Evolutionary conservation across 495 filamentous ascomycete species (phyloP), one percentile per base, ranked within the genome.

Genomic region (Beverwykella pulmonaria): DNA sequence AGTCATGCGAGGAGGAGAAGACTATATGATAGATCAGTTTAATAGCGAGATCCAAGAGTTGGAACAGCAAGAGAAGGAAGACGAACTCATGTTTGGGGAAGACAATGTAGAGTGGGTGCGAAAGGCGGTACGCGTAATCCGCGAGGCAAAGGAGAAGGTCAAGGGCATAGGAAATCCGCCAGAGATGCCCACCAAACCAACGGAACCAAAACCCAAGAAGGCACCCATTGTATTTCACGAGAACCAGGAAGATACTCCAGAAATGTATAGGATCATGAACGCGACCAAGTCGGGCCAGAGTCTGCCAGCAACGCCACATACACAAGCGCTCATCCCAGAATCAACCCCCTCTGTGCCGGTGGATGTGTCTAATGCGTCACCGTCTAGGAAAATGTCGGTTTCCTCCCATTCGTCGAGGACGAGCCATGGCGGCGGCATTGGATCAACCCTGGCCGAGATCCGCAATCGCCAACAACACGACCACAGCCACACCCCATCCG

Each of bases 1-100:
- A 53, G 87, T 98, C 49, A 97, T 98, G 90, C 96, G 91, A 76
- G 94, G 93, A 14, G 92, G 89, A 3, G 88, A 91, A 74, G 86
- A 89, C 17, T 98, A 98, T 70, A 92, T 98, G 89, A 71, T 77
- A 19, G 79, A 84, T 54, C 88, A 97, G 75, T 93, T 87, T 74
- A 85, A 92, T 60, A 70, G 79, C 8, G 94, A 98, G 71, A 88
- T 96, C 19, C 80, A 85, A 47, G 85, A 91, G 14, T 78, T 98
- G 30, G 81, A 86, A 66, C 76, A 75, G 56, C 92, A 96, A 76
- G 90, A 91, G 75, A 82, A 86, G 53, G 92, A 96, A 74, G 94
- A 98, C 73, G 92, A 97, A 75, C 76, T 97, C 23, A 82, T 97
- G 73, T 98, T 96, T 76, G 93, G 92, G 12, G 92, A 97, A 74